Base-by-base conservation (phyloP, 192 early-diverging fungal species). In the Backusella tuberculispora region DNA sequence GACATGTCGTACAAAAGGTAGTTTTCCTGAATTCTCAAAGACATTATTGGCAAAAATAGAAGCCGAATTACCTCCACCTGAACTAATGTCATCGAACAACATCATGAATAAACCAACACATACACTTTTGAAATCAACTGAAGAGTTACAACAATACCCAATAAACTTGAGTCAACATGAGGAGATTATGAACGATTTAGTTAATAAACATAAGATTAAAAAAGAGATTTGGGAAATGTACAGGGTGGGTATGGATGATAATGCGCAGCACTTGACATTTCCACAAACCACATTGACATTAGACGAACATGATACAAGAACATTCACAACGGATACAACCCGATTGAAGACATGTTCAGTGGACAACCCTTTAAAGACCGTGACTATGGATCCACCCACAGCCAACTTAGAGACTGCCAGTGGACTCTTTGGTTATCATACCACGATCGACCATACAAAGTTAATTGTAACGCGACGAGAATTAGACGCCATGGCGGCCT, bases 351-450 rank as follows among this genome's bases (percentile, higher is more conserved):
- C 86, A 15, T 81, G 84, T 26, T 46, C 76, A 21, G 69, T 76
- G 10, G 72, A 78, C 5, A 81, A 88, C 21, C 71, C 85, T 24
- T 24, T 42, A 42, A 15, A 64, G 19, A 10, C 43, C 6, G 80
- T 88, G 12, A 74, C 85, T 46, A 88, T 81, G 64, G 86, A 87
- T 63, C 90, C 90, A 0, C 82, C 80, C 12, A 71, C 77, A 9
- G 76, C 83, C 42, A 68, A 66, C 41, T 17, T 19, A 17, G 46
- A 15, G 13, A 12, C 37, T 9, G 19, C 46, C 0, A 76, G 83
- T 8, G 91, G 91, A 0, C 74, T 92, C 41, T 92, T 92, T 76
- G 91, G 91, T 0, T 90, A 90, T 76, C 87, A 91, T 69, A 69
- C 88, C 7, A 64, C 77, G 5, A 74, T 78, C 4, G 79, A 84